Percentiles rank a stretch among this genome's conserved stretches.
Conservation (phyloP, 495 filamentous ascomycete genomes). For the Cercophora sp. region DNA sequence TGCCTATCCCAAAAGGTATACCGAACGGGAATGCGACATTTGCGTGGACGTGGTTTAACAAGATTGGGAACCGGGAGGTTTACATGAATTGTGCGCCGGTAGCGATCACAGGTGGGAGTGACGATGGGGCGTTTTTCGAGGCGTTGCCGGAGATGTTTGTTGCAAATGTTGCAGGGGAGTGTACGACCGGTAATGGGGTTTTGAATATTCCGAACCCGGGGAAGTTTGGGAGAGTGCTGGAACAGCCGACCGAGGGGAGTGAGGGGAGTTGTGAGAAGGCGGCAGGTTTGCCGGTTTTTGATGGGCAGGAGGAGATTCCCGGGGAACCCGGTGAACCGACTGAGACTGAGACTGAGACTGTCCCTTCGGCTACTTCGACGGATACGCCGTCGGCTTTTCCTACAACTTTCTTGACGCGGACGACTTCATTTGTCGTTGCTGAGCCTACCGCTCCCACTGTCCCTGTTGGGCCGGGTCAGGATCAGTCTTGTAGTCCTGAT, state of each 20-base stretch:
- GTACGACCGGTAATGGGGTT: constrained; percentile 18
- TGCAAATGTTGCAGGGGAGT: constrained; percentile 48
- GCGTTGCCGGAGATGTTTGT: constrained; percentile 53
- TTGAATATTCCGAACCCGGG: constrained; percentile 30
- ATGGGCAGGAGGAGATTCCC: too few species aligned
- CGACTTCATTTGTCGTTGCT: neutral
- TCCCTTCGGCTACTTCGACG: neutral
- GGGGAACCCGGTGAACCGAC: too few species aligned
- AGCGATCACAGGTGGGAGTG: constrained; percentile 47
- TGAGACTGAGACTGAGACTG: too few species aligned
- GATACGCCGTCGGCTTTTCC: neutral
- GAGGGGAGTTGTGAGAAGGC: constrained; percentile 56
- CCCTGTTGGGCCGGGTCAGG: neutral
- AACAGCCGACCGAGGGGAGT: constrained; percentile 28
- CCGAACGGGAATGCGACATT: constrained; percentile 62
- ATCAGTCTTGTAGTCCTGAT: neutral
- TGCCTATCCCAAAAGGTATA: constrained; percentile 54
- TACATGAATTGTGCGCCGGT: constrained; percentile 86
- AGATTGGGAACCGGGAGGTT: constrained; percentile 78
- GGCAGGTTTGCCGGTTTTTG: constrained; percentile 16
- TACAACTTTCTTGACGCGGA: neutral
- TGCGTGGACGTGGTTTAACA: constrained; percentile 89
- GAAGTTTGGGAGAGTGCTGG: constrained; percentile 19
- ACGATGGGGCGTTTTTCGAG: constrained; percentile 25
- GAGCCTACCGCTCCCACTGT: neutral